Base-by-base conservation (phyloP, 2,329 filamentous ascomycete genomes). In the Pestalotiopsis sp. region DNA sequence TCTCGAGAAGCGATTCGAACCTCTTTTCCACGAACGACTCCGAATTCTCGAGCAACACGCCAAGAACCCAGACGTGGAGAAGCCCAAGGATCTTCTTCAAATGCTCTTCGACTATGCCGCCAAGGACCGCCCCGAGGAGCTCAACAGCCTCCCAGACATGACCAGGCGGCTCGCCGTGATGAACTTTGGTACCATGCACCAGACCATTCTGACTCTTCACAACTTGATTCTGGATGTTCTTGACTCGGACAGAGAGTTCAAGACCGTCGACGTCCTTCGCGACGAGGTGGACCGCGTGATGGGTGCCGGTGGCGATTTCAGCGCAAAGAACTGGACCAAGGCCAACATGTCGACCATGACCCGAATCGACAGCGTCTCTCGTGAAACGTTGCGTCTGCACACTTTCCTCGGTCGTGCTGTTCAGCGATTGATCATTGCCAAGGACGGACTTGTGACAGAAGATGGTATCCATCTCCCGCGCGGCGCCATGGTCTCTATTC, bases 181-280 rank as follows among this genome's bases (percentile, higher is more conserved):
- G 10, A 81, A 81, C 70, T 79, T 81, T 68, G 80, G 74, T 38
- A 75, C 77, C 3, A 81, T 81, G 65, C 79, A 81, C 69, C 81
- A 82, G 67, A 81, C 82, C 0, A 75, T 73, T 39, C 75, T 83
- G 0, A 76, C 78, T 2, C 73, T 78, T 0, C 76, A 76, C 0
- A 84, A 84, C 67, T 71, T 83, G 52, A 64, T 85, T 1, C 76
- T 84, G 48, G 81, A 85, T 64, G 76, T 85, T 2, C 60, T 84
- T 4, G 78, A 72, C 4, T 81, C 80, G 0, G 79, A 83, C 58
- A 64, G 73, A 1, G 77, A 82, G 59, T 77, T 74, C 65, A 74
- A 78, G 66, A 83, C 81, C 17, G 75, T 83, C 5, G 64, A 76
- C 1, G 68, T 73, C 0, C 71, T 84, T 0, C 78, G 81, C 3